Percentiles rank a stretch among this genome's conserved stretches.
Conservation (phyloP, 2,329 filamentous ascomycete genomes). For the Diaporthe citri region DNA sequence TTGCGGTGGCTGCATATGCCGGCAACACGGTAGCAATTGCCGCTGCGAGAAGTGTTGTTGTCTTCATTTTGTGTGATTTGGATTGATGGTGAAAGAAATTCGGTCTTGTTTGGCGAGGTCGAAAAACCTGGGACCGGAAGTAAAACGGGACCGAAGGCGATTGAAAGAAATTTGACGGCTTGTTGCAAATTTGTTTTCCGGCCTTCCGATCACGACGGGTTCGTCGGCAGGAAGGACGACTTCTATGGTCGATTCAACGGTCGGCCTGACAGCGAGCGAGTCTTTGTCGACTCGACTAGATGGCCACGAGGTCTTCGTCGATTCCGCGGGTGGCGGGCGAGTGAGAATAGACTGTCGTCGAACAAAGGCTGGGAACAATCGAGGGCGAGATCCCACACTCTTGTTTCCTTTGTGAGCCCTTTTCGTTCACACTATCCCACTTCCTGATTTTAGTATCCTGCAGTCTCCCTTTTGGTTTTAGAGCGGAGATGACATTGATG, state of each 20-base stretch:
- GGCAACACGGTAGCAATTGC: constrained; percentile 30
- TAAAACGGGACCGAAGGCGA: background rate
- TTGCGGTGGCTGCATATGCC: constrained; percentile 32
- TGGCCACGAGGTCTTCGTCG: constrained; percentile 30
- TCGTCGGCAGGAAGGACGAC: constrained; percentile 2
- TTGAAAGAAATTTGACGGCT: background rate
- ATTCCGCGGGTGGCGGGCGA: background rate
- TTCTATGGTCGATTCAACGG: constrained; percentile 13
- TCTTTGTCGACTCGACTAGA: constrained; percentile 10
- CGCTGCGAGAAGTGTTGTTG: constrained; percentile 34
- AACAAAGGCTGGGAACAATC: constrained; percentile 36
- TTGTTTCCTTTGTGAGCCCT: constrained; percentile 28
- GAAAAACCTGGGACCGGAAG: constrained; percentile 27
- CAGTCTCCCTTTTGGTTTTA: constrained; percentile 34
- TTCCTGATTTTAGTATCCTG: constrained; percentile 29
- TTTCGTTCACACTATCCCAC: background rate
- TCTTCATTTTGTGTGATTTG: constrained; percentile 37
- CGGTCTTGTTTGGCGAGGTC: background rate
- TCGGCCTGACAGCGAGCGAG: background rate
- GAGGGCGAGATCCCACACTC: constrained; percentile 24
- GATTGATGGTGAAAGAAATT: background rate
- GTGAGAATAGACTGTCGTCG: constrained; percentile 26
- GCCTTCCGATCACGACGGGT: constrained; percentile 3
- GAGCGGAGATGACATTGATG: constrained; percentile 37
- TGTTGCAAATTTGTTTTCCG: background rate